Base-by-base conservation (phyloP, 2,329 filamentous ascomycete genomes). In the Monosporascus sp. region DNA sequence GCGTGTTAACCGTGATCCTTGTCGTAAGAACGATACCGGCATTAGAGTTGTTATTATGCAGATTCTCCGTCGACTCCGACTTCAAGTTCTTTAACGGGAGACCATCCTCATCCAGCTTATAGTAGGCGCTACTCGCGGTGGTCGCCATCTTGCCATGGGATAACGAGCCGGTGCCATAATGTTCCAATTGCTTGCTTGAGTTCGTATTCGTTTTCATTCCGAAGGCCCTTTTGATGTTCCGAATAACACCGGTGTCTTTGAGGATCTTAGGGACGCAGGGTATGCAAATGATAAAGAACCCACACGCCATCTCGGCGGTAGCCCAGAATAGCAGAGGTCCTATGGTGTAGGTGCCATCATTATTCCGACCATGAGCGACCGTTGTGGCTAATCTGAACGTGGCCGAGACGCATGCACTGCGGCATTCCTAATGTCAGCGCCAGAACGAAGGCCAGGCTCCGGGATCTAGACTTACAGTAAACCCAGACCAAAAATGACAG, bases 291-390 rank as follows among this genome's bases (percentile, higher is more conserved):
- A 75, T 70, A 56, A 76, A 70, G 61, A 77, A 76, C 7, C 70
- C 74, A 49, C 71, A 74, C 2, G 73, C 72, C 68, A 74, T 75
- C 55, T 76, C 74, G 5, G 68, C 74, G 27, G 60, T 64, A 3
- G 70, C 72, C 74, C 74, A 77, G 59, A 76, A 75, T 15, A 71
- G 52, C 1, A 76, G 58, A 1, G 70, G 67, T 0, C 68, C 71
- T 39, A 76, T 65, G 11, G 59, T 53, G 55, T 70, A 76, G 46
- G 72, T 70, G 14, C 56, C 56, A 43, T 73, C 71, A 9, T 53
- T 39, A 2, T 62, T 59, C 18, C 62, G 53, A 48, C 58, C 61
- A 45, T 65, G 70, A 20, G 61, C 58, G 20, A 72, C 54, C 1
- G 68, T 72, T 8, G 62, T 62, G 14, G 57, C 51, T 5, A 76